Conservation (phyloP, 805 yeast species). For the Trichomonascus vanleenenianus region DNA sequence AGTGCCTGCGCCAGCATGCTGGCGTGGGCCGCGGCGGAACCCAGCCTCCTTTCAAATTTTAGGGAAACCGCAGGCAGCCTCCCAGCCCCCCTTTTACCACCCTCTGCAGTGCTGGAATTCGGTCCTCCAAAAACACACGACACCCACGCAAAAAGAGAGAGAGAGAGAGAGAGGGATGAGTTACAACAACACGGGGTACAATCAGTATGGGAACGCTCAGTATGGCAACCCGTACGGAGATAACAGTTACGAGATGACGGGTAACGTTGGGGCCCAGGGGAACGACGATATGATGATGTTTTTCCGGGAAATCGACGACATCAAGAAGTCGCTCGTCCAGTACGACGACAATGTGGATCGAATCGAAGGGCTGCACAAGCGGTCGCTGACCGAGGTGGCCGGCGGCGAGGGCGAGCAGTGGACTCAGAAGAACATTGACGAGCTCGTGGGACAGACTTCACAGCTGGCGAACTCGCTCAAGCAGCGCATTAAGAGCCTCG, state of each 20-base stretch:
- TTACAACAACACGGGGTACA: conserved; percentile 2
- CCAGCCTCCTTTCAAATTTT: background rate
- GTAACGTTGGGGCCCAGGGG: conserved; percentile 8
- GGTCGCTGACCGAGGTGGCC: conserved; percentile 64
- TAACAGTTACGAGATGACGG: conserved; percentile 14
- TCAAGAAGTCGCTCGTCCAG: conserved; percentile 61
- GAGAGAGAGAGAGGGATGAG: conserved; percentile 1
- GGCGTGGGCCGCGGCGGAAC: too few species aligned
- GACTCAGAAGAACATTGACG: conserved; percentile 68
- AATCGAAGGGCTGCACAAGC: conserved; percentile 62
- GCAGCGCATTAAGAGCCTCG: conserved; percentile 66
- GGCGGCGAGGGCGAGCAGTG: conserved; percentile 56
- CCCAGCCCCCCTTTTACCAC: background rate
- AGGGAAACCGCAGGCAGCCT: background rate
- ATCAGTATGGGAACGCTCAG: background rate
- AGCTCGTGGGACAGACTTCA: conserved; percentile 67
- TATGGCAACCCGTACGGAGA: conserved; percentile 4
- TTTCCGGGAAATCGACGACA: conserved; percentile 59
- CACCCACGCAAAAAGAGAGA: background rate
- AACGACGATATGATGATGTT: conserved; percentile 53
- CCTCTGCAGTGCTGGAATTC: background rate
- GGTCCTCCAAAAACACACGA: background rate
- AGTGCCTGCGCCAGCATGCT: too few species aligned
- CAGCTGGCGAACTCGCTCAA: conserved; percentile 71
- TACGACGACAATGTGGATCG: conserved; percentile 63